Conservation (phyloP, 352 stramenopile genomes). For the Phytophthora ohioensis region DNA sequence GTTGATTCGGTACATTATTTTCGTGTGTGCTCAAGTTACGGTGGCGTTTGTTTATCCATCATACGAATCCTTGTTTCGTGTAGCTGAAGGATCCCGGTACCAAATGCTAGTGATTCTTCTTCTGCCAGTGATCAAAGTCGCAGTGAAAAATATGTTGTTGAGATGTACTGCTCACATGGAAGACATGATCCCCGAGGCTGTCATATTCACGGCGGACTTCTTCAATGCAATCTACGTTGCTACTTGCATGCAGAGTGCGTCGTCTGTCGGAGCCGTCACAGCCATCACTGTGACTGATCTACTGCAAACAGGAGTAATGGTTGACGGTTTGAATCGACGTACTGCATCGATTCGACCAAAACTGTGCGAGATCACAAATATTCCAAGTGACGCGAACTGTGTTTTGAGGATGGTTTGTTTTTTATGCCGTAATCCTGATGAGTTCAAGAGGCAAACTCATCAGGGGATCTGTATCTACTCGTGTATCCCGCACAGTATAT, state of each 20-base stretch:
- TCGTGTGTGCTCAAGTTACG: slow-evolving; percentile 2
- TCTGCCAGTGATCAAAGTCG: slow-evolving; percentile 34
- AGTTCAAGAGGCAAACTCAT: not conserved
- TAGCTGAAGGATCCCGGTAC: not conserved
- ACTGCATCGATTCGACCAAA: not conserved
- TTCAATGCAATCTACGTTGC: slow-evolving; percentile 30
- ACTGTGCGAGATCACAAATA: not conserved
- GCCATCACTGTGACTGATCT: slow-evolving; percentile 7
- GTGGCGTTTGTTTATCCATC: slow-evolving; percentile 15
- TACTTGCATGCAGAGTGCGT: slow-evolving; percentile 24
- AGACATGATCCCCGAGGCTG: slow-evolving; percentile 19
- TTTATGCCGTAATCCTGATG: not conserved
- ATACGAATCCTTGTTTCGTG: slow-evolving; percentile 9
- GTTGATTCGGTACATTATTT: slow-evolving; percentile 8
- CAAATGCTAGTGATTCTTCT: slow-evolving; percentile 11
- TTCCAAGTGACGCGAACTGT: not conserved
- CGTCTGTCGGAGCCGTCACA: slow-evolving; percentile 1
- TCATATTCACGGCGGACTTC: slow-evolving; percentile 30
- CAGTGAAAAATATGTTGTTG: slow-evolving; percentile 27
- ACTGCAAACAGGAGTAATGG: slow-evolving; percentile 1
- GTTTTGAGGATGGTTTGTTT: not conserved
- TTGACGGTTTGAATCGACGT: slow-evolving; percentile 8
- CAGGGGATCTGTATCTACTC: not conserved
- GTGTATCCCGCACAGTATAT: not conserved
- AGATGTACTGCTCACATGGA: slow-evolving; percentile 14